Percentiles rank a stretch among this genome's conserved stretches.
phyloP scores from a whole-genome alignment of 768 basidiomycete species.

The Boletus bicolor region DNA sequence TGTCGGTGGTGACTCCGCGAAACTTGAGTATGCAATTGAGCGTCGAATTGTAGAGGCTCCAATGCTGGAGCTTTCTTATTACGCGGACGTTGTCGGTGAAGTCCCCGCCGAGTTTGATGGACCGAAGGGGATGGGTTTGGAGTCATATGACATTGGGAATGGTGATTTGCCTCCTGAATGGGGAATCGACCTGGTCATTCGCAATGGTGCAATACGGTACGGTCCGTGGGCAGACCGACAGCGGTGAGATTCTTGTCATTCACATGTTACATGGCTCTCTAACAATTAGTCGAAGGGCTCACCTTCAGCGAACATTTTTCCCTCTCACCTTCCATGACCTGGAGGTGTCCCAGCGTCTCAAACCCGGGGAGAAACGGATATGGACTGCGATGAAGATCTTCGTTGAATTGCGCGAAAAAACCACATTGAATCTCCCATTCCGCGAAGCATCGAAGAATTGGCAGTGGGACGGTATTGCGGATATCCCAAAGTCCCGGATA shows the following conservation, averaged over 20 bases:
- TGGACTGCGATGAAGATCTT: conserved; percentile 83
- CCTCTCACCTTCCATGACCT: conserved; percentile 72
- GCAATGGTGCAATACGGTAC: conserved; percentile 73
- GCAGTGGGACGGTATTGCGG: conserved; percentile 76
- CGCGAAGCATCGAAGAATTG: conserved; percentile 95
- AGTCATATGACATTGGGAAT: conserved; percentile 74
- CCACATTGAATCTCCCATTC: conserved; percentile 82
- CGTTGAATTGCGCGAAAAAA: conserved; percentile 74
- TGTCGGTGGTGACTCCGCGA: conserved; percentile 51
- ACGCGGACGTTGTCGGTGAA: conserved; percentile 77
- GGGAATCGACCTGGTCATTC: conserved; percentile 84
- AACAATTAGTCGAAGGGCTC: conserved; percentile 42
- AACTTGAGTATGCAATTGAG: conserved; percentile 84
- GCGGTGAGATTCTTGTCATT: conserved; percentile 44
- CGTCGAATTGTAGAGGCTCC: conserved; percentile 78
- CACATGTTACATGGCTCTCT: not conserved
- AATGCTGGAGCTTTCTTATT: conserved; percentile 78
- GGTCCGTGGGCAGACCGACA: conserved; percentile 98
- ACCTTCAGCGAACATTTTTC: conserved; percentile 80
- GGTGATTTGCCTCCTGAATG: conserved; percentile 88
- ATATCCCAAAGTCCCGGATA: conserved; percentile 48
- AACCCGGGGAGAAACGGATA: conserved; percentile 74
- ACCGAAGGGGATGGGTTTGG: conserved; percentile 33
- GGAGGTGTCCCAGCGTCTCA: conserved; percentile 53
- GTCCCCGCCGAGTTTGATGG: conserved; percentile 47